Evolutionary conservation across 371 early-diverging fungal species (phyloP), one percentile per base, ranked within the genome.

Genomic region (Umbelopsis sp.): DNA sequence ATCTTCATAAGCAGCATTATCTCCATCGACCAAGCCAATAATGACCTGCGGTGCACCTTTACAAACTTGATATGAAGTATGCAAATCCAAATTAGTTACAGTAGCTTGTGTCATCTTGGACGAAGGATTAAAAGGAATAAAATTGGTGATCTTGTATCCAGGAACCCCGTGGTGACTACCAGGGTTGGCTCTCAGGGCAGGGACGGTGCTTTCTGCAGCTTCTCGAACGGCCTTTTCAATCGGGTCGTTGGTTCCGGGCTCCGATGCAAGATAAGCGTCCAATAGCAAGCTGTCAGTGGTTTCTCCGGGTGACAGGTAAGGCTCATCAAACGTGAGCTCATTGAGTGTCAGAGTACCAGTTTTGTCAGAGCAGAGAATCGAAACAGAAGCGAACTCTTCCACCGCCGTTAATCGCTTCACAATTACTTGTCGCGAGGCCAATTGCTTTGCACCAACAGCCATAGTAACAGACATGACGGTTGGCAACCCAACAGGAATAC

Each of bases 391-490:
- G 71, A 98, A 84, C 73, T 95, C 96, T 80, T 99, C 99, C 22
- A 97, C 95, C 48, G 96, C 95, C 9, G 96, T 92, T 37, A 98
- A 84, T 65, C 96, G 92, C 85, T 96, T 96, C 63, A 98, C 94
- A 75, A 99, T 96, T 52, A 97, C 98, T 80, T 96, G 82, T 77
- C 96, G 94, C 65, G 88, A 87, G 24, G 98, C 96, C 50, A 99
- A 84, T 77, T 97, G 92, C 72, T 91, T 91, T 32, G 98, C 95
- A 70, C 97, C 97, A 50, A 97, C 90, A 11, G 97, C 97, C 94
- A 97, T 95, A 57, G 97, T 97, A 12, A 96, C 96, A 2, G 97
- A 95, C 86, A 98, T 87, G 69, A 97, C 96, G n/a, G 98, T 95
- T 12, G 96, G 97, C 25, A 97, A 86, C 74, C 97, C 96, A 67